Evolutionary conservation across 352 stramenopile species (phyloP).

Genomic region (Globisporangium paroecandrum): DNA sequence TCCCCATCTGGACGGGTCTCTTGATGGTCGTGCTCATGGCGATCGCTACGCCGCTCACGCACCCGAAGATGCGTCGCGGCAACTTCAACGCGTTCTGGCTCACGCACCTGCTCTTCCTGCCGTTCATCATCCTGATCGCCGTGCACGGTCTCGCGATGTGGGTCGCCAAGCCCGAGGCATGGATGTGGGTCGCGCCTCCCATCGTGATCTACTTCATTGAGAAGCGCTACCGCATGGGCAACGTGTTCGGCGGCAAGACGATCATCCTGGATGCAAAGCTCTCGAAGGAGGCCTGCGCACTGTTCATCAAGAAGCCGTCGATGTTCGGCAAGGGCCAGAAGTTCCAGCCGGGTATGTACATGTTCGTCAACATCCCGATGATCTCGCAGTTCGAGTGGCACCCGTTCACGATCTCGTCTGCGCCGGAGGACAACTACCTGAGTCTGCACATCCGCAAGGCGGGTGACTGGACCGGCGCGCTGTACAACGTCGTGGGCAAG

Average conservation of each 20-base stretch:
- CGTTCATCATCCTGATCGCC: constrained; percentile 62
- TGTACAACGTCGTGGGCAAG: constrained; percentile 47
- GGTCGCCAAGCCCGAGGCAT: constrained; percentile 52
- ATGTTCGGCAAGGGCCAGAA: constrained; percentile 44
- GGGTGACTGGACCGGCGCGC: constrained; percentile 60
- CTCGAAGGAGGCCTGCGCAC: constrained; percentile 50
- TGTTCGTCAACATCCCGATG: constrained; percentile 76
- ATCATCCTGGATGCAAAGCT: constrained; percentile 45
- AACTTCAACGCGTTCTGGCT: constrained; percentile 73
- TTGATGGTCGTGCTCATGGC: constrained; percentile 54
- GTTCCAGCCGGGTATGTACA: constrained; percentile 75
- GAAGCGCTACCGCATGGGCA: constrained; percentile 54
- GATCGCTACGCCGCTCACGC: constrained; percentile 43
- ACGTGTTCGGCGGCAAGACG: constrained; percentile 50
- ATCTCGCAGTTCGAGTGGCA: constrained; percentile 85
- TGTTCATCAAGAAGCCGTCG: constrained; percentile 64
- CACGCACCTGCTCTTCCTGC: constrained; percentile 60
- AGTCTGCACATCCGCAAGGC: constrained; percentile 68
- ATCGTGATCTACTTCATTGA: constrained; percentile 59
- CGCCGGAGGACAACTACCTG: constrained; percentile 62
- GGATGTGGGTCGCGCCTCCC: constrained; percentile 51
- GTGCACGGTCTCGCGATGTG: constrained; percentile 63
- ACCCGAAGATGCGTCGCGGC: constrained; percentile 44
- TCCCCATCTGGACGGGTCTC: constrained; percentile 62
- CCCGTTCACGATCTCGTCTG: constrained; percentile 88